Evolutionary conservation across 176 grass and related monocot species (phyloP).

Genomic region (Bothriochloa decipiens): DNA sequence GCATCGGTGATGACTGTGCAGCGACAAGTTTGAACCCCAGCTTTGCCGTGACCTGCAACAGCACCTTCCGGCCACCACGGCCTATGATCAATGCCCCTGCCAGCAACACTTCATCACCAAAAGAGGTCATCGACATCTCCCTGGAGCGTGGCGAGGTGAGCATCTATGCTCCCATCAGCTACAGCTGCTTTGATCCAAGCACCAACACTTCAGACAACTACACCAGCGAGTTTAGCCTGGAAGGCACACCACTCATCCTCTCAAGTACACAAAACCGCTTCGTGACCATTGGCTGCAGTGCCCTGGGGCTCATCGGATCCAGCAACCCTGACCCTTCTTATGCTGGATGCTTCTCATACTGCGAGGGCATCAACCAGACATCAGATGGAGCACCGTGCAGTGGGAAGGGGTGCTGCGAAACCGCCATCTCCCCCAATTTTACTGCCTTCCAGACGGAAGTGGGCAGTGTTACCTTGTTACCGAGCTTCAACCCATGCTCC

Average conservation of each 20-base stretch:
- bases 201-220: constrained; percentile 1
- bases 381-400: background rate
- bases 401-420: background rate
- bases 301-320: background rate
- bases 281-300: background rate
- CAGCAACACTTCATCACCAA: rapidly evolving
- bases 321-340: background rate
- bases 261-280: constrained; percentile 2
- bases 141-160: constrained; percentile 26
- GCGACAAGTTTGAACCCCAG: background rate
- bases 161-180: background rate
- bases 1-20: constrained; percentile 11
- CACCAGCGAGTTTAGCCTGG: background rate
- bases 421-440: background rate
- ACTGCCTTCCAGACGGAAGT: too few relatives aligned
- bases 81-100: background rate
- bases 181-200: constrained; percentile 37
- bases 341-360: constrained; percentile 15
- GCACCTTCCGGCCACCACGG: constrained; percentile 30
- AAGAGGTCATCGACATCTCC: constrained; percentile 31
- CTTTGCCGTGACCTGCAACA: constrained; percentile 29
- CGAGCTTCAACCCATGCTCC: constrained; percentile 31
- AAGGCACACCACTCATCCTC: background rate
- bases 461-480: too few relatives aligned
- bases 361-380: background rate